Evolutionary conservation across 192 early-diverging fungal species (phyloP), one percentile per base, ranked within the genome.

Genomic region (Coemansia erecta): DNA sequence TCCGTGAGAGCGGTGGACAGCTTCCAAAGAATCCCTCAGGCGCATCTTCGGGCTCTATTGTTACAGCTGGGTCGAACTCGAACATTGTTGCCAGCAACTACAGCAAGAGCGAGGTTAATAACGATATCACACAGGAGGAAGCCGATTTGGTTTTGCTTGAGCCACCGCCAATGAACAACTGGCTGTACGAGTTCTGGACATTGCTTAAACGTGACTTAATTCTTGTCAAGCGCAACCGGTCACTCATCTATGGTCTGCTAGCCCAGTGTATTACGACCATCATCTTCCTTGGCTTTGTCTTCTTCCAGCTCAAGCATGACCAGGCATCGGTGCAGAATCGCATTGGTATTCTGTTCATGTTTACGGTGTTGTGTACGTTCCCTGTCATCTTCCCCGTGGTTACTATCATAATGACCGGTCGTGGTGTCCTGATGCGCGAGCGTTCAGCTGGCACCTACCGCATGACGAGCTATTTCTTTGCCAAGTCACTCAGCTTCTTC

Each of bases 361-460:
- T 69, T 10, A 53, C 62, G 22, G 48, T 80, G 28, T 63, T 74
- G n/a, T 61, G 64, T 50, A 60, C 68, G 12, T 80, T 83, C 57
- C 66, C 71, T n/a, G 70, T 70, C 13, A 61, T 84, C 18, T 72
- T 81, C 73, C 82, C 82, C 18, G 52, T 57, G 5, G 43, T 62
- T 12, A 47, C 39, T 1, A 31, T 58, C 6, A 28, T 58, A 9
- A 47, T 58, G 56, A 28, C 56, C 1, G 56, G 56, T 4, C 56
- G 56, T 8, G 26, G 22, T 7, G 56, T 58, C 1, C 44, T 58
- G 3, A 4, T 58, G 28, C 56, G 56, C 14, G 56, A 58, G 28
- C 56, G 56, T 2, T 58, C 56, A 1, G 43, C 40, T 19, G 56
- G 56, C n/a, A 35, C 45, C 1, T 58, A 58, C 21, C 42, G 56